Evolutionary conservation across 768 basidiomycete genomes (phyloP).

Genomic region (Trametopsis cervina): DNA sequence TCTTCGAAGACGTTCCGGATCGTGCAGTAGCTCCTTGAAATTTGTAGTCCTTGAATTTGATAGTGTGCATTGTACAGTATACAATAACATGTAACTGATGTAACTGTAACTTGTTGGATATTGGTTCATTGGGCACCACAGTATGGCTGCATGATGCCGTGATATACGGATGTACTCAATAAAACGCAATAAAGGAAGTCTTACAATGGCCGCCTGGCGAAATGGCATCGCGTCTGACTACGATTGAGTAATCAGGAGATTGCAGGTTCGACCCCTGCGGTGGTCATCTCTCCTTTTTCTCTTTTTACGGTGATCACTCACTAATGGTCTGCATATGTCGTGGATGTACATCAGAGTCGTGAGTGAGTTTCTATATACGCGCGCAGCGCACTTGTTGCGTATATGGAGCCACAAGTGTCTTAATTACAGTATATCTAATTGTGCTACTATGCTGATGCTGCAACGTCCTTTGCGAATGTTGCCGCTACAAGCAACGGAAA

Average conservation of each 20-base stretch:
- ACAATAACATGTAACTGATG: neutral
- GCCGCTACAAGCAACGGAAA: constrained; percentile 95
- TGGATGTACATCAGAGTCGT: neutral
- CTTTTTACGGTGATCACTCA: neutral
- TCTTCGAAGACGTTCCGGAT: constrained; percentile 18
- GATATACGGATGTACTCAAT: no score
- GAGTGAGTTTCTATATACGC: neutral
- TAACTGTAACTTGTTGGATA: no score
- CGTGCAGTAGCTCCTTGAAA: neutral
- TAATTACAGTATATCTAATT: no score
- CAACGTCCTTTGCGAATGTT: constrained; percentile 57
- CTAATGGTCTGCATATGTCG: no score
- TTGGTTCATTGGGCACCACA: no score
- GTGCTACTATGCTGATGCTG: neutral
- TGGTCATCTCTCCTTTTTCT: constrained; percentile 41
- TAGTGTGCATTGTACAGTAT: neutral
- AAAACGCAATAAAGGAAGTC: no score
- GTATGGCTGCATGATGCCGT: no score
- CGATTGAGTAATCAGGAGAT: constrained; percentile 73
- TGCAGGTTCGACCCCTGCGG: constrained; percentile 91
- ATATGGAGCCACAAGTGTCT: neutral
- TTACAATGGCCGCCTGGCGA: constrained; percentile 92
- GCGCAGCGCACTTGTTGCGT: neutral
- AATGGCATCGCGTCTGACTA: constrained; percentile 96
- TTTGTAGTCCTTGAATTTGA: neutral